Evolutionary conservation across 208 protist genomes (phyloP).

Genomic region (Acanthamoeba sp.): DNA sequence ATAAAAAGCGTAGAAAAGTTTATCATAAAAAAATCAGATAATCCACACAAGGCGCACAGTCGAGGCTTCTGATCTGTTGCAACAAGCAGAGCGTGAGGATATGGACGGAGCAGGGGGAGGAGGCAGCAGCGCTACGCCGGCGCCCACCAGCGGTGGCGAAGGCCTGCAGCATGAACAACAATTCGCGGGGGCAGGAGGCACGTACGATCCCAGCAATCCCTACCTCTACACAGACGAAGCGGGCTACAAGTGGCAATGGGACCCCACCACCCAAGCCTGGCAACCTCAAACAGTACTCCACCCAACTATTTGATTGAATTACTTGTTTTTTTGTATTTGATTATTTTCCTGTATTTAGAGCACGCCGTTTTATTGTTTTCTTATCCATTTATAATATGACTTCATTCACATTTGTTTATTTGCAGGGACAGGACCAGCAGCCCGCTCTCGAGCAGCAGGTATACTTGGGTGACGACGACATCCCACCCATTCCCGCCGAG

Average conservation of each 20-base stretch:
- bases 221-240: constrained; percentile 61
- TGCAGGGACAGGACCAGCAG: background rate
- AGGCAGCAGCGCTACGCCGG: background rate
- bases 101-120: background rate
- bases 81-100: too few species aligned
- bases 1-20: constrained; percentile 2
- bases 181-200: background rate
- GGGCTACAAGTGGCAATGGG: constrained; percentile 60
- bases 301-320: background rate
- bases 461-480: background rate
- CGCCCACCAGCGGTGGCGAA: too few species aligned
- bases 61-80: too few species aligned
- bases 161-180: too few species aligned
- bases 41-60: background rate
- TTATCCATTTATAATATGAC: too few species aligned
- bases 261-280: constrained; percentile 37
- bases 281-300: background rate
- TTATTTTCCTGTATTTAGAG: background rate
- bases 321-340: background rate
- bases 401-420: too few species aligned
- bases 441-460: constrained; percentile 11
- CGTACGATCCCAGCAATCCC: constrained; percentile 43
- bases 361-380: background rate
- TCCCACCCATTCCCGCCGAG: background rate
- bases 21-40: background rate